phyloP scores from a whole-genome alignment of 2,329 filamentous ascomycete genomes.

The Diplodia mutila region DNA sequence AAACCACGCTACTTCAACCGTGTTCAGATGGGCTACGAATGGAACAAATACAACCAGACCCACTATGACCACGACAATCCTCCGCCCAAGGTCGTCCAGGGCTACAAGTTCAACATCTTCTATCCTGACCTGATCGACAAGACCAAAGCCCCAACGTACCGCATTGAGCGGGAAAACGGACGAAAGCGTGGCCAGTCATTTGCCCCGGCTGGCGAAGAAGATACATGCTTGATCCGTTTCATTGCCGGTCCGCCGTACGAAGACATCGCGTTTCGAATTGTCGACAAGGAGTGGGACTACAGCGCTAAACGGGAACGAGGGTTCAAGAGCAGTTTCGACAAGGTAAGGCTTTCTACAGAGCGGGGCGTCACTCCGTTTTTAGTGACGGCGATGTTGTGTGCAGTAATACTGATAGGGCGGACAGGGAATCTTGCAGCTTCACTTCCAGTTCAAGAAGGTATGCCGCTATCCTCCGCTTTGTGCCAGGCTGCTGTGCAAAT shows the following conservation, averaged over 20 bases:
- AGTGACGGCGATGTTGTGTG: conserved; percentile 14
- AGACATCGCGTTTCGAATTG: conserved; percentile 94
- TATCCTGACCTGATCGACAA: conserved; percentile 97
- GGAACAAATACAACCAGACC: conserved; percentile 99
- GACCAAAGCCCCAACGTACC: conserved; percentile 90
- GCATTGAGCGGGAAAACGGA: conserved; percentile 91
- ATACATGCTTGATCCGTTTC: conserved; percentile 95
- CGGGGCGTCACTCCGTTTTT: neutral
- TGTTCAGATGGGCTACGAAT: conserved; percentile 98
- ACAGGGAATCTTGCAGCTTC: conserved; percentile 90
- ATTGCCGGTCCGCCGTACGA: conserved; percentile 94
- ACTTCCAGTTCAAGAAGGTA: conserved; percentile 99
- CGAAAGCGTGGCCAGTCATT: conserved; percentile 88
- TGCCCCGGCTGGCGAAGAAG: conserved; percentile 90
- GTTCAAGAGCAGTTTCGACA: conserved; percentile 96
- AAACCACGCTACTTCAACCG: conserved; percentile 98
- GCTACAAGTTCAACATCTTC: conserved; percentile 99
- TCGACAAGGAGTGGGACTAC: conserved; percentile 99
- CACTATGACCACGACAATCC: conserved; percentile 99
- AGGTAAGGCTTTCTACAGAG: conserved; percentile 63
- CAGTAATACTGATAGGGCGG: conserved; percentile 35
- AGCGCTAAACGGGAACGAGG: conserved; percentile 92
- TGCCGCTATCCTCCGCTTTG: conserved; percentile 29
- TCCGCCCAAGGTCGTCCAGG: conserved; percentile 95
- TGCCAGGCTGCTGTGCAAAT: neutral